Evolutionary conservation across 2,329 filamentous ascomycete species (phyloP).

Genomic region (Thelonectria rubi): DNA sequence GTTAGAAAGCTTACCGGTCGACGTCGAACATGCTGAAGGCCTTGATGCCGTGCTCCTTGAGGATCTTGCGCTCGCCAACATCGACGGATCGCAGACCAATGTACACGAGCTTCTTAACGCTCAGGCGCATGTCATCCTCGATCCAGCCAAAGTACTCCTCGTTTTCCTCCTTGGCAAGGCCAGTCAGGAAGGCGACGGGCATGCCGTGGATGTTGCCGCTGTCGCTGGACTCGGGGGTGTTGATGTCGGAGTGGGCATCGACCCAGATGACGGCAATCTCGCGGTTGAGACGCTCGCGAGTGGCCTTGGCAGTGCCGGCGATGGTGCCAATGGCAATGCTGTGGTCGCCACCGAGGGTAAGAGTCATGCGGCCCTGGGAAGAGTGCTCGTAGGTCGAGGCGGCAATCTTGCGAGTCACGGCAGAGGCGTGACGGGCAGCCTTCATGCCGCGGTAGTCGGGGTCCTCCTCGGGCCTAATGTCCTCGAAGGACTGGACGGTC

Average conservation of each 20-base stretch:
- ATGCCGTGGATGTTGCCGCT: slow-evolving; percentile 98
- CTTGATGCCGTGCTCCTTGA: slow-evolving; percentile 89
- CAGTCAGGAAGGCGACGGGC: slow-evolving; percentile 92
- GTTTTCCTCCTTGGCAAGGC: slow-evolving; percentile 78
- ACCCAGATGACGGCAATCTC: slow-evolving; percentile 99
- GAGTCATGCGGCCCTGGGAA: slow-evolving; percentile 81
- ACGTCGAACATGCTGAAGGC: slow-evolving; percentile 99
- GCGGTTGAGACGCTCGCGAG: slow-evolving; percentile 79
- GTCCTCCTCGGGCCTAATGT: slow-evolving; percentile 76
- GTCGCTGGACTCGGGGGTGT: slow-evolving; percentile 88
- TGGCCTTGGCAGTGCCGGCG: slow-evolving; percentile 85
- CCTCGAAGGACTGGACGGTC: slow-evolving; percentile 81
- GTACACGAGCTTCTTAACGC: slow-evolving; percentile 89
- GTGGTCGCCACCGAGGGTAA: slow-evolving; percentile 96
- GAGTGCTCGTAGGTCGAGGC: slow-evolving; percentile 90
- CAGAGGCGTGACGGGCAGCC: slow-evolving; percentile 85
- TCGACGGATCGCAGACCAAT: slow-evolving; percentile 96
- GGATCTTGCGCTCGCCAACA: slow-evolving; percentile 88
- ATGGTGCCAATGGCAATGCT: slow-evolving; percentile 95
- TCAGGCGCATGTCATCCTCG: slow-evolving; percentile 73
- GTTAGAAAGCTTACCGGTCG: slow-evolving; percentile 70
- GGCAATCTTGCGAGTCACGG: slow-evolving; percentile 82
- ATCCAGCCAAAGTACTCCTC: slow-evolving; percentile 93
- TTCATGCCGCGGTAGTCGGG: slow-evolving; percentile 92
- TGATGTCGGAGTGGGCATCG: slow-evolving; percentile 97